A percentile compares a stretch with the other conserved stretches of the same genome.
Conservation (phyloP, 2,329 filamentous ascomycete genomes). For the Arthroderma sp. region DNA sequence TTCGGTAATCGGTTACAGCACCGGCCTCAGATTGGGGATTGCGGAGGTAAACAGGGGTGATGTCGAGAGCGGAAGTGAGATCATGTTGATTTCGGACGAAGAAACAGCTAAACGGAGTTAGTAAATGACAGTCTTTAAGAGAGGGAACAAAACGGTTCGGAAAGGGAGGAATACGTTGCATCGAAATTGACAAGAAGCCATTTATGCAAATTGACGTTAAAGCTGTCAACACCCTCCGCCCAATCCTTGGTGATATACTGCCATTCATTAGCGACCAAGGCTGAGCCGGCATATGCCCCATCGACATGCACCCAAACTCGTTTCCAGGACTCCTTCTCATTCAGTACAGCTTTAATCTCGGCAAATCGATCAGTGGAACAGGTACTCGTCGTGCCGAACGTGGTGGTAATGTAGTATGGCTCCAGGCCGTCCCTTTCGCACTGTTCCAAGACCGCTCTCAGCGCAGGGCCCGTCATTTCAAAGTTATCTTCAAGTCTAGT, state of each 20-base stretch:
- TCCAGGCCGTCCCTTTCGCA: slow-evolving; percentile 57
- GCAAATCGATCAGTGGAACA: slow-evolving; percentile 76
- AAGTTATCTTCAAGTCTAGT: slow-evolving; percentile 51
- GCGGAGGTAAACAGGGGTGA: slow-evolving; percentile 67
- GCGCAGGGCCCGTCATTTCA: slow-evolving; percentile 51
- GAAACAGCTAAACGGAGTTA: slow-evolving; percentile 49
- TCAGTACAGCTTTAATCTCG: slow-evolving; percentile 47
- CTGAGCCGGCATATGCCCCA: slow-evolving; percentile 80
- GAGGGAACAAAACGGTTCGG: not conserved
- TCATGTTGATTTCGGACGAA: slow-evolving; percentile 63
- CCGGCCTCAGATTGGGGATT: slow-evolving; percentile 71
- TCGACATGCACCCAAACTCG: slow-evolving; percentile 85
- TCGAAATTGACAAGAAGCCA: slow-evolving; percentile 95
- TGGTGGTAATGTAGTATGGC: slow-evolving; percentile 77
- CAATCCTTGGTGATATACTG: slow-evolving; percentile 53
- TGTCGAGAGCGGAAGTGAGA: slow-evolving; percentile 65
- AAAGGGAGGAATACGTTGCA: slow-evolving; percentile 29
- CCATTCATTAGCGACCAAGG: slow-evolving; percentile 69
- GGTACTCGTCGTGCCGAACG: slow-evolving; percentile 74
- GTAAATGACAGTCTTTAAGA: not conserved
- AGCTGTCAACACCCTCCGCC: slow-evolving; percentile 58
- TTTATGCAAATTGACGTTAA: slow-evolving; percentile 95
- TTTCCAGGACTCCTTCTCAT: slow-evolving; percentile 34
- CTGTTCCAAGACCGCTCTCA: slow-evolving; percentile 50
- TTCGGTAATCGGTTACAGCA: slow-evolving; percentile 83